These are phyloP conservation scores for Lodderomyces orthopsilosis DNA, from an alignment of 1,139 yeast species.

Conservation along the genomic window DNA sequence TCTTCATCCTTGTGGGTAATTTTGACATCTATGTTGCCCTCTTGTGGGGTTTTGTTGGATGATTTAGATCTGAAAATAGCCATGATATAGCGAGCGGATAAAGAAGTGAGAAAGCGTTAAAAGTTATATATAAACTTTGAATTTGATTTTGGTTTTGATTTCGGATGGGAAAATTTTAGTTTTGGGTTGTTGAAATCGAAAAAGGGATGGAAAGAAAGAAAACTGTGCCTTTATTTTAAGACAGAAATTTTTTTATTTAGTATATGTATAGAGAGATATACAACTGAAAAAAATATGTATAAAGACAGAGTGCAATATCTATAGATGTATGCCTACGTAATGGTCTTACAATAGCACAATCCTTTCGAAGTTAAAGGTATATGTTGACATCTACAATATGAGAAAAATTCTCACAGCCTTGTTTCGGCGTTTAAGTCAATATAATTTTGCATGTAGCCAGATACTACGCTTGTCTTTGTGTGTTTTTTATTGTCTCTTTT, in stretches of 20 bases:
- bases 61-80: slow-evolving; percentile 43
- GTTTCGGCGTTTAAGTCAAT: no score
- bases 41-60: slow-evolving; percentile 13
- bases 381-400: background rate
- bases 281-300: no score
- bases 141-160: background rate
- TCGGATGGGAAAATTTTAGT: background rate
- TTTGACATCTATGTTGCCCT: slow-evolving; percentile 31
- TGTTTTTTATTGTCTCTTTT: no score
- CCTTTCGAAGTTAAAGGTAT: no score
- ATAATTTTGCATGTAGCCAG: no score
- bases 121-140: no score
- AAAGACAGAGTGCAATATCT: no score
- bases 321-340: no score
- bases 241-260: background rate
- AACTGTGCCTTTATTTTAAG: no score
- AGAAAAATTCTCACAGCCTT: background rate
- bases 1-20: slow-evolving; percentile 28
- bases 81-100: slow-evolving; percentile 19
- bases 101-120: background rate
- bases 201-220: background rate
- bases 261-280: no score
- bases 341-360: no score
- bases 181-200: background rate
- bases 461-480: no score